phyloP scores from a whole-genome alignment of 441 rosid genomes.

The Gossypium lobatum region DNA sequence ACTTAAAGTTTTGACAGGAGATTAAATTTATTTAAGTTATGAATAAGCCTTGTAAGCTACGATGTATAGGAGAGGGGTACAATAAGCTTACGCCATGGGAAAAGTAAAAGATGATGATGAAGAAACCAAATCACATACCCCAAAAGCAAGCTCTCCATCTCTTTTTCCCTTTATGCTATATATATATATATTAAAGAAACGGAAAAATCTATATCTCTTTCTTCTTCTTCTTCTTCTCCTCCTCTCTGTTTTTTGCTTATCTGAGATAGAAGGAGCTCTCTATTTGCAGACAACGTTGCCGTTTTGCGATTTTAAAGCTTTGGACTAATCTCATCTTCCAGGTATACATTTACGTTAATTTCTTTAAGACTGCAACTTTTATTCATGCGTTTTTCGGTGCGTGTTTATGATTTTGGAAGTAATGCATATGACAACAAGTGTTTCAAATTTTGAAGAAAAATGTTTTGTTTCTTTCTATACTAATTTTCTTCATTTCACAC shows the following conservation, averaged over 20 bases:
- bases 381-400: not conserved
- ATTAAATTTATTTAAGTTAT: not conserved
- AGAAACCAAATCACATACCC: not conserved
- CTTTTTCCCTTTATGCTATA: not conserved
- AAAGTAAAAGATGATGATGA: slow-evolving; percentile 6
- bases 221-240: not conserved
- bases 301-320: not conserved
- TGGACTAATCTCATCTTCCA: not conserved
- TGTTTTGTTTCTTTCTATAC: not conserved
- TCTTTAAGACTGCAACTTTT: not conserved
- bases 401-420: not conserved
- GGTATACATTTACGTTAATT: not conserved
- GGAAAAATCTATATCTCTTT: not conserved
- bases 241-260: not conserved
- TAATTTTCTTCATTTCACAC: not conserved
- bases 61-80: slow-evolving; percentile 15
- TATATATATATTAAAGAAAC: not conserved
- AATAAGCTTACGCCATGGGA: slow-evolving; percentile 37
- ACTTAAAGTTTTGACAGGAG: too few species aligned
- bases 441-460: not conserved
- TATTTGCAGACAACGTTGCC: not conserved
- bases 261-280: not conserved
- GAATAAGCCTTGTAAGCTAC: slow-evolving; percentile 4
- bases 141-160: not conserved
- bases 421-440: not conserved